Evolutionary conservation across 768 basidiomycete genomes (phyloP).

Genomic region (Chalciporus piperatus): DNA sequence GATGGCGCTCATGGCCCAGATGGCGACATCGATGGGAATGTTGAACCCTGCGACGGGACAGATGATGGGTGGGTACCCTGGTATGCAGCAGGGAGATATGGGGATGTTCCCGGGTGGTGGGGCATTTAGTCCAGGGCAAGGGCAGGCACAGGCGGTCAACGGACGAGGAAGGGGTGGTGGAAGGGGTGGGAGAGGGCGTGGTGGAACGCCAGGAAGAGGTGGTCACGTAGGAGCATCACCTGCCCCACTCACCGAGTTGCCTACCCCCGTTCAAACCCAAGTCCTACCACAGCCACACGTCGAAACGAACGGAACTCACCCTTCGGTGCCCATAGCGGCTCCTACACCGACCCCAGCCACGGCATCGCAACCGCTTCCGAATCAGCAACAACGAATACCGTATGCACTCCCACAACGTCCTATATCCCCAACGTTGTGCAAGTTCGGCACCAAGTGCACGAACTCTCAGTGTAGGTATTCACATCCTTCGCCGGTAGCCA

Average conservation of each 20-base stretch:
- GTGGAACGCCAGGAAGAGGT: constrained; percentile 45
- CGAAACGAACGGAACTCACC: constrained; percentile 13
- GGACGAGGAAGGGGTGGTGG: constrained; percentile 45
- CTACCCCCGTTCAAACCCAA: constrained; percentile 18
- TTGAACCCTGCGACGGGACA: constrained; percentile 58
- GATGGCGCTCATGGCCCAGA: constrained; percentile 92
- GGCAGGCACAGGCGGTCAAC: constrained; percentile 18
- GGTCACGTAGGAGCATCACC: constrained; percentile 32
- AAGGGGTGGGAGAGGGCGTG: constrained; percentile 45
- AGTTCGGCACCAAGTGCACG: constrained; percentile 87
- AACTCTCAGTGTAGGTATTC: constrained; percentile 88
- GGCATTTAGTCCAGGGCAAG: constrained; percentile 21
- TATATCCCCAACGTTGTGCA: constrained; percentile 89
- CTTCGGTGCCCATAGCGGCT: constrained; percentile 19
- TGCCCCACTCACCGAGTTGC: constrained; percentile 17
- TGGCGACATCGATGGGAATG: constrained; percentile 82
- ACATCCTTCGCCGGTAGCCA: constrained; percentile 97
- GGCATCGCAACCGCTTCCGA: constrained; percentile 4
- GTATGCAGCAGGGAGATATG: constrained; percentile 54
- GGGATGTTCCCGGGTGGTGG: constrained; percentile 40
- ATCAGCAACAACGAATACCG: constrained; percentile 36
- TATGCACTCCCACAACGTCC: constrained; percentile 74
- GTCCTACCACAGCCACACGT: constrained; percentile 14
- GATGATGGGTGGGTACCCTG: constrained; percentile 57
- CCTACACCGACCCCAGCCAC: constrained; percentile 30